A percentile compares a stretch with the other conserved stretches of the same genome.
Evolutionary conservation across 2,329 filamentous ascomycete genomes (phyloP).

Genomic region (Diaporthe helianthi): DNA sequence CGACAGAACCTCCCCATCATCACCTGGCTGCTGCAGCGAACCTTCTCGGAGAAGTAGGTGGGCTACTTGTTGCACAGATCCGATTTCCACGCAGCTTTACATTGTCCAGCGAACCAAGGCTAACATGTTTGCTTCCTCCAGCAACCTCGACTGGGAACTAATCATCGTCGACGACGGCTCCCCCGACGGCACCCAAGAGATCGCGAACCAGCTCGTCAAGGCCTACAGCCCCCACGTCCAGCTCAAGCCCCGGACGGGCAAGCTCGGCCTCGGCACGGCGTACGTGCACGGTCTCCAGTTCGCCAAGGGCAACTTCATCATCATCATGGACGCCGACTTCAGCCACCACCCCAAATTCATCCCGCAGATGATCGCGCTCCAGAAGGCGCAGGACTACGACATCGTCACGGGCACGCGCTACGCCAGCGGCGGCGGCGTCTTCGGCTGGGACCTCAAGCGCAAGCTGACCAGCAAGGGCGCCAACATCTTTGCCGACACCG

Average conservation of each 20-base stretch:
- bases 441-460: conserved; percentile 94
- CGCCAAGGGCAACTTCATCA: conserved; percentile 89
- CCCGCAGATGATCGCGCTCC: conserved; percentile 85
- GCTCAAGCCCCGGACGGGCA: conserved; percentile 88
- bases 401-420: conserved; percentile 98
- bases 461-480: conserved; percentile 86
- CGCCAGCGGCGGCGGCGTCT: conserved; percentile 87
- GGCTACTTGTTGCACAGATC: not conserved
- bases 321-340: conserved; percentile 99
- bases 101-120: not conserved
- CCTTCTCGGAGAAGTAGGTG: conserved; percentile 83
- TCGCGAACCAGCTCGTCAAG: conserved; percentile 89
- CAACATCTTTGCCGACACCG: conserved; percentile 94
- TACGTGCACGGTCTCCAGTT: conserved; percentile 96
- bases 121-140: conserved; percentile 45
- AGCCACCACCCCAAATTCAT: conserved; percentile 99
- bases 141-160: conserved; percentile 94
- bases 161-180: conserved; percentile 98
- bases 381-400: conserved; percentile 81
- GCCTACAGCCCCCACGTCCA: conserved; percentile 81
- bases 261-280: conserved; percentile 94
- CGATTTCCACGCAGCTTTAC: not conserved
- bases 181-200: conserved; percentile 90
- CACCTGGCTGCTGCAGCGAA: conserved; percentile 90
- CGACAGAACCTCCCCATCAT: conserved; percentile 96